Base-by-base conservation (phyloP, 2,329 filamentous ascomycete genomes). In the Stylonectria norvegica region DNA sequence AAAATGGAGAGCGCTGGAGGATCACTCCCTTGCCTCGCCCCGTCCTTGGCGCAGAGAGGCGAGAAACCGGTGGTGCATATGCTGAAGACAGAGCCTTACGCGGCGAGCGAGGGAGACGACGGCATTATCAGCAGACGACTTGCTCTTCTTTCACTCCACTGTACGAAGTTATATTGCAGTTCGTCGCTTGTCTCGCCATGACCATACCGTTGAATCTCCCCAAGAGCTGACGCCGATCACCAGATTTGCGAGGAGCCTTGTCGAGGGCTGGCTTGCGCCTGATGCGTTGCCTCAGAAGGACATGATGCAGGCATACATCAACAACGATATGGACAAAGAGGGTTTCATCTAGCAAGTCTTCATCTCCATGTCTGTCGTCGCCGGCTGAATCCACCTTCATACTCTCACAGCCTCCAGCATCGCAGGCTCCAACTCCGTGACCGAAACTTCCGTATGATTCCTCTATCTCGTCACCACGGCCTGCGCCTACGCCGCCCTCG, bases 371-470 rank as follows among this genome's bases (percentile, higher is more conserved):
- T 66, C 42, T 42, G 56, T 42, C 0, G 15, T n/a, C n/a, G n/a
- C n/a, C n/a, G n/a, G n/a, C 17, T 18, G 8, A 9, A 14, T 14
- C 5, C 27, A 4, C 10, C 10, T 11, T 11, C 15, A 4, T 7
- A 5, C 0, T 15, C 8, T 56, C 3, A 56, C 28, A 25, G 4
- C 2, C 1, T 4, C 2, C 29, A 77, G 73, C 47, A 75, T 79
- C 53, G 76, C 77, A 12, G 78, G 78, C 18, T 79, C 78, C 15
- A 78, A 81, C 59, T 79, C 77, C 0, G 79, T 0, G 77, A 78
- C 0, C 73, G 71, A 0, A 68, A 70, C 1, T 62, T 81, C 2
- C 71, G 76, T 3, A 66, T 71, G 44, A 75, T 68, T 80, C 28
- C 67, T 79, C 22, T 71, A 73, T 42, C 57, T 79, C 28, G 67